These are phyloP conservation scores for Kwoniella sp. DNA, from an alignment of 768 basidiomycete species.

Conservation along the genomic window DNA sequence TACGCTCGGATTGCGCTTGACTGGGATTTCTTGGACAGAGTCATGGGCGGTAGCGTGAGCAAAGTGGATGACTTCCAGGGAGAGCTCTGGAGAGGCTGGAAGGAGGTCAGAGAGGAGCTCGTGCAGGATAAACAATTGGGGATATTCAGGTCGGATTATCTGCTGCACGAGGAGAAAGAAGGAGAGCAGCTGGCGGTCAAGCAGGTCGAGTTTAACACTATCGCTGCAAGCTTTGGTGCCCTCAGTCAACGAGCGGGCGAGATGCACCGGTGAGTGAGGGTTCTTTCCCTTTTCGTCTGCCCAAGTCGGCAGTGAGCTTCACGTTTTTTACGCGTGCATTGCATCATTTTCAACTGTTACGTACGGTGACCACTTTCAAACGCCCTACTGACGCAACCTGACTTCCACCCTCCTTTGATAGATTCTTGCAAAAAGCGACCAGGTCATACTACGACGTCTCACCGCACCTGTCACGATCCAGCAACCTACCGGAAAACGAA, in stretches of 20 bases:
- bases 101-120: conserved; percentile 67
- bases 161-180: conserved; percentile 65
- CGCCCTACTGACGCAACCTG: not conserved
- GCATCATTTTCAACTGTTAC: too few species aligned
- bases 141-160: conserved; percentile 91
- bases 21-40: conserved; percentile 72
- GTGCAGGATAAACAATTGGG: conserved; percentile 78
- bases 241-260: conserved; percentile 61
- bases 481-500: conserved; percentile 73
- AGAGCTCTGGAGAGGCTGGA: conserved; percentile 84
- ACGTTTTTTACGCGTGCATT: not conserved
- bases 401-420: conserved; percentile 47
- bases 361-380: too few species aligned
- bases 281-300: not conserved
- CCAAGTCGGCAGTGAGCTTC: not conserved
- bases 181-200: conserved; percentile 62
- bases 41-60: conserved; percentile 84
- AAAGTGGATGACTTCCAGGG: conserved; percentile 85
- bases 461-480: conserved; percentile 43
- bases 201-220: conserved; percentile 98
- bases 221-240: conserved; percentile 84
- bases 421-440: conserved; percentile 70
- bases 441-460: conserved; percentile 64
- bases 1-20: conserved; percentile 84
- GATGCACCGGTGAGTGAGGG: conserved; percentile 69